Percentiles rank a stretch among this genome's conserved stretches.
Conservation (phyloP, 306 rosid species). For the Ammopiptanthus mongolicus region DNA sequence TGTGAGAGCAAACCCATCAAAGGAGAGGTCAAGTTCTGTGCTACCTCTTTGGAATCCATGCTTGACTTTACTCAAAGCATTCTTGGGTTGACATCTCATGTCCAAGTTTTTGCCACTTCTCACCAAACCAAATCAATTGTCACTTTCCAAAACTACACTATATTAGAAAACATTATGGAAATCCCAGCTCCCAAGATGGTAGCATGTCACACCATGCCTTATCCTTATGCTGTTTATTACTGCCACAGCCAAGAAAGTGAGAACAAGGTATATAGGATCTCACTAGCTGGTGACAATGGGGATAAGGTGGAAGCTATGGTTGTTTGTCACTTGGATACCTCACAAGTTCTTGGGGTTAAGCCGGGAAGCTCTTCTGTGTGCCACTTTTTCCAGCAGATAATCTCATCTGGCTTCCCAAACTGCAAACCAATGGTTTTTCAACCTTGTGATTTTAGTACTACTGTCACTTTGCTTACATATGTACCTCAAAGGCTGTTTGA, state of each 20-base stretch:
- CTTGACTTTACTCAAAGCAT: conserved; percentile 39
- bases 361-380: conserved; percentile 68
- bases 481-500: neutral
- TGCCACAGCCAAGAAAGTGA: conserved; percentile 56
- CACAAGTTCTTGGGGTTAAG: conserved; percentile 42
- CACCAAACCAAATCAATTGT: conserved; percentile 44
- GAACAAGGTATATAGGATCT: conserved; percentile 43
- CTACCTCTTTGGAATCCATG: conserved; percentile 77
- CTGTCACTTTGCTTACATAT: neutral
- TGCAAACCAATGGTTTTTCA: neutral
- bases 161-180: conserved; percentile 34
- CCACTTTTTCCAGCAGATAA: conserved; percentile 79
- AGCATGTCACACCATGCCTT: conserved; percentile 80
- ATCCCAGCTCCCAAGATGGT: conserved; percentile 59
- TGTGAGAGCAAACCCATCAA: conserved; percentile 59
- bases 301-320: conserved; percentile 58
- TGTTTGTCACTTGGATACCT: conserved; percentile 78
- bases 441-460: conserved; percentile 13
- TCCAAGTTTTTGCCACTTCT: conserved; percentile 36
- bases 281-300: conserved; percentile 53
- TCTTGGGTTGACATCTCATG: conserved; percentile 28
- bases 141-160: conserved; percentile 64
- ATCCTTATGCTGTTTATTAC: conserved; percentile 64
- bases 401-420: conserved; percentile 47
- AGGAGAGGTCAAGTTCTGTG: conserved; percentile 70